Evolutionary conservation across 2,329 filamentous ascomycete genomes (phyloP).

Genomic region (Mycogone perniciosa): DNA sequence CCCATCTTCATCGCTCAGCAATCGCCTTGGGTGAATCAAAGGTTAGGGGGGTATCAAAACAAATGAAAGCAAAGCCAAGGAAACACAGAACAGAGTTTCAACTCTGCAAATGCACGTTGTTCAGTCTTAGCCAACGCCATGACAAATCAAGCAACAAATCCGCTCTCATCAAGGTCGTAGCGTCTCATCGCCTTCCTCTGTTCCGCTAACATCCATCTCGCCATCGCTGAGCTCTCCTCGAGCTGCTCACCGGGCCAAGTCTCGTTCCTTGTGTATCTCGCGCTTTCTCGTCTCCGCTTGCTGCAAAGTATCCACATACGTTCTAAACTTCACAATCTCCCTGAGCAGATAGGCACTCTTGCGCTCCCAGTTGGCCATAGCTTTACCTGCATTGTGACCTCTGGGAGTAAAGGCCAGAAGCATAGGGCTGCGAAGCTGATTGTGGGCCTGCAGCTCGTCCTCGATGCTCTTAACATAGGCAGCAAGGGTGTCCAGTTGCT

Average conservation of each 20-base stretch:
- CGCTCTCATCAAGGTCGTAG: constrained; percentile 23
- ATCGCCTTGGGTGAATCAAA: neutral
- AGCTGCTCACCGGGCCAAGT: constrained; percentile 43
- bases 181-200: constrained; percentile 31
- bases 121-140: neutral
- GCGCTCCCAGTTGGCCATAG: constrained; percentile 95
- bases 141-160: neutral
- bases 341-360: constrained; percentile 87
- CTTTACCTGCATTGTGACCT: constrained; percentile 71
- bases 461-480: constrained; percentile 82
- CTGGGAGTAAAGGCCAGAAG: constrained; percentile 82
- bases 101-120: neutral
- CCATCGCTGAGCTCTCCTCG: constrained; percentile 39
- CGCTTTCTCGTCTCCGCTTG: constrained; percentile 63
- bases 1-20: neutral
- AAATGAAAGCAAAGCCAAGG: neutral
- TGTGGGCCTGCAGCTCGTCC: constrained; percentile 77
- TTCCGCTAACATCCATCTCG: constrained; percentile 29
- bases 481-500: constrained; percentile 70
- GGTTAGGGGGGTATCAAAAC: neutral
- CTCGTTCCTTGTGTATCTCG: constrained; percentile 61
- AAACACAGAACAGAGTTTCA: neutral
- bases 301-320: constrained; percentile 81
- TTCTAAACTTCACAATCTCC: constrained; percentile 95
- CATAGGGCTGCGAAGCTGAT: constrained; percentile 81